Conservation (phyloP, 192 early-diverging fungal genomes). For the Neocallimastix lanati region DNA sequence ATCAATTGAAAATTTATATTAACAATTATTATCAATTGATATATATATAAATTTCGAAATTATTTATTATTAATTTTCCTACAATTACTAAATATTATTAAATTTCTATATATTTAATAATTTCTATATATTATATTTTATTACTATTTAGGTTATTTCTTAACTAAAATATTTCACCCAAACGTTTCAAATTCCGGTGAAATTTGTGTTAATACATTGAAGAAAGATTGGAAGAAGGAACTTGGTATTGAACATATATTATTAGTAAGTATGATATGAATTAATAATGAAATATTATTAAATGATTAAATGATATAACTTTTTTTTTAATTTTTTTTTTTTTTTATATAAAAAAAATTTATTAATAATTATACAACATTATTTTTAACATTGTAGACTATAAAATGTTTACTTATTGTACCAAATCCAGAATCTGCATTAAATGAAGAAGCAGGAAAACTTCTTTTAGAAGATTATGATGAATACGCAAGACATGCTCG, state of each 20-base stretch:
- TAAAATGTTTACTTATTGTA: constrained; percentile 84
- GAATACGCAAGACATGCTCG: constrained; percentile 62
- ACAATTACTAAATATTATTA: too few species aligned
- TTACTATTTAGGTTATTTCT: constrained; percentile 38
- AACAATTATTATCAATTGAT: too few species aligned
- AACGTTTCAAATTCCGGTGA: constrained; percentile 77
- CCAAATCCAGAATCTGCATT: constrained; percentile 91
- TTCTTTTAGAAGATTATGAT: constrained; percentile 72
- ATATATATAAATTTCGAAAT: too few species aligned
- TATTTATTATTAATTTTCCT: too few species aligned
- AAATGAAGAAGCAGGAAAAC: constrained; percentile 84
- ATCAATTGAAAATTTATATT: too few species aligned
- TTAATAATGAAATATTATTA: too few species aligned
- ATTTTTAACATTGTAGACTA: constrained; percentile 29
- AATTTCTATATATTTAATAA: too few species aligned
- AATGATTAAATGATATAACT: too few species aligned
- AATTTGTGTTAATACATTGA: constrained; percentile 89
- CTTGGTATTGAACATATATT: constrained; percentile 68
- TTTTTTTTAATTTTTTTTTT: too few species aligned
- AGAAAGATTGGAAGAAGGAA: constrained; percentile 88
- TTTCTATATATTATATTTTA: neutral
- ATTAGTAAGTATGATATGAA: constrained; percentile 26
- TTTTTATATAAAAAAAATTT: too few species aligned
- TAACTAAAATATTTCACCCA: constrained; percentile 93
- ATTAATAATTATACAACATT: neutral